Evolutionary conservation across 192 early-diverging fungal species (phyloP).

Genomic region (Rhizophagus sp.): DNA sequence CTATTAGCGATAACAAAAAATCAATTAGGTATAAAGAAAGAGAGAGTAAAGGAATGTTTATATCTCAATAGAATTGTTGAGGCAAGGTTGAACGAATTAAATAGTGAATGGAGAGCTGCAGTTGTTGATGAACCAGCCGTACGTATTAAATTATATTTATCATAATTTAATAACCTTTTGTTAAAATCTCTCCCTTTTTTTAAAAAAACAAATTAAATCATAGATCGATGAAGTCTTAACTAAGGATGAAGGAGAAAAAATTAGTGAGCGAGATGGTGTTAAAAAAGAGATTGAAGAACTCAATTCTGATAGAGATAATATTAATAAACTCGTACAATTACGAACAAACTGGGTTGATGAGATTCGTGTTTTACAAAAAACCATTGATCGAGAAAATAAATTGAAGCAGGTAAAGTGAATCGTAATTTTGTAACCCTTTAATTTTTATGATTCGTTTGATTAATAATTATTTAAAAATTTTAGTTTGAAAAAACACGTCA

Average conservation of each 20-base stretch:
- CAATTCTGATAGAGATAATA: background rate
- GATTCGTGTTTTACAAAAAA: background rate
- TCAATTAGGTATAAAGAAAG: conserved; percentile 27
- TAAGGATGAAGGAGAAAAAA: background rate
- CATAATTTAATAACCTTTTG: too few species aligned
- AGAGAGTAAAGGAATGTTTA: conserved; percentile 27
- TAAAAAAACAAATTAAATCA: background rate
- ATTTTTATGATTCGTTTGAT: background rate
- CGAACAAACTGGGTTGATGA: conserved; percentile 8
- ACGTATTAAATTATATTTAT: background rate
- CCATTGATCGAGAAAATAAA: background rate
- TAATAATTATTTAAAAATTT: background rate
- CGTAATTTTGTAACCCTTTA: background rate
- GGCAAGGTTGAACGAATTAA: conserved; percentile 29
- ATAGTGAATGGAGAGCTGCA: conserved; percentile 40
- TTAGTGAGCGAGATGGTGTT: background rate
- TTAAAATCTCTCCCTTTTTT: background rate
- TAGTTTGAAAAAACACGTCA: conserved; percentile 21
- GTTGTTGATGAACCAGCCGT: conserved; percentile 19
- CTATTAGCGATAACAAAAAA: conserved; percentile 49
- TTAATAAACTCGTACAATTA: background rate
- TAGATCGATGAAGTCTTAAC: background rate
- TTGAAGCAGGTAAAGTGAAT: background rate
- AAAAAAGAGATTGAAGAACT: background rate
- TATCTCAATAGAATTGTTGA: conserved; percentile 37